Conservation (phyloP, 768 basidiomycete species). For the Pisolithus microcarpus region DNA sequence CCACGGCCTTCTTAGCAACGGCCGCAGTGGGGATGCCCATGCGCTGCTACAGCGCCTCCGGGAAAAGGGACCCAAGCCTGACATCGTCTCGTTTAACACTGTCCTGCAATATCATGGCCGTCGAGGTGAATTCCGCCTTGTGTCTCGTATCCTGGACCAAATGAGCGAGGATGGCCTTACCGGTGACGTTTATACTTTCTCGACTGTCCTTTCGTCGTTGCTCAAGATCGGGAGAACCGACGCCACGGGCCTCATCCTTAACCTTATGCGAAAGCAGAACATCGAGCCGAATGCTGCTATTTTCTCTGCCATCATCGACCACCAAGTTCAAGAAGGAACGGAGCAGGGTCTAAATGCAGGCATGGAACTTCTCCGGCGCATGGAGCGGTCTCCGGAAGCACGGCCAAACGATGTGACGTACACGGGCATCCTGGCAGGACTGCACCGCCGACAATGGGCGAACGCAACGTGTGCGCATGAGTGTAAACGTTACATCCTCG, state of each 20-base stretch:
- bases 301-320: slow-evolving; percentile 73
- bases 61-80: slow-evolving; percentile 50
- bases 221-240: slow-evolving; percentile 62
- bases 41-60: slow-evolving; percentile 40
- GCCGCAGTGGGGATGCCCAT: slow-evolving; percentile 34
- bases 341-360: slow-evolving; percentile 52
- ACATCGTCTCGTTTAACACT: slow-evolving; percentile 76
- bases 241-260: slow-evolving; percentile 55
- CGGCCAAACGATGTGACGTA: slow-evolving; percentile 78
- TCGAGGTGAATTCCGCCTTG: slow-evolving; percentile 51
- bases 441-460: slow-evolving; percentile 56
- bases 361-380: slow-evolving; percentile 61
- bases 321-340: slow-evolving; percentile 54
- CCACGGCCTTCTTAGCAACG: slow-evolving; percentile 51
- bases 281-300: slow-evolving; percentile 68
- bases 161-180: slow-evolving; percentile 48
- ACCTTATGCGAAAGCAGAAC: slow-evolving; percentile 70
- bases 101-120: slow-evolving; percentile 64
- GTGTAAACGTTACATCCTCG: slow-evolving; percentile 43
- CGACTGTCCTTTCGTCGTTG: slow-evolving; percentile 75
- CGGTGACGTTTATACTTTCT: slow-evolving; percentile 83
- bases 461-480: slow-evolving; percentile 37
- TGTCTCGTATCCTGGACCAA: slow-evolving; percentile 50
- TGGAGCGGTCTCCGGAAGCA: slow-evolving; percentile 54
- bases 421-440: slow-evolving; percentile 67